Conservation (phyloP, 2,329 filamentous ascomycete species). For the Aspergillus tamarii region DNA sequence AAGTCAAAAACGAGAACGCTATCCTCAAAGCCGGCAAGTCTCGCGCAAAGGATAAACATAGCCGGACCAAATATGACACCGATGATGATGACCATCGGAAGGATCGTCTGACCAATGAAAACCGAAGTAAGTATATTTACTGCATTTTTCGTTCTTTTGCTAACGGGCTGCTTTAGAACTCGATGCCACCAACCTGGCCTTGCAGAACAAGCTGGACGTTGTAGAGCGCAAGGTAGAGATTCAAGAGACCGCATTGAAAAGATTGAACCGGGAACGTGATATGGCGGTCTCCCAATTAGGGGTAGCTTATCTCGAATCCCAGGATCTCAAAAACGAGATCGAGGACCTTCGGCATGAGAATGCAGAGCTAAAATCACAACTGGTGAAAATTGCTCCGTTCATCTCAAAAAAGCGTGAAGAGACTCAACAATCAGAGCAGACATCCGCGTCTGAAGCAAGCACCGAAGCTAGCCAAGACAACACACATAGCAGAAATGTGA, state of each 20-base stretch:
- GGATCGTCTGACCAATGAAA: slow-evolving; percentile 38
- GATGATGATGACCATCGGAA: slow-evolving; percentile 51
- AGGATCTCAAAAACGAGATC: slow-evolving; percentile 47
- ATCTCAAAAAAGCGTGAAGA: slow-evolving; percentile 32
- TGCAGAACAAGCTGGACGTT: slow-evolving; percentile 59
- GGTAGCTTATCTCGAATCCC: slow-evolving; percentile 58
- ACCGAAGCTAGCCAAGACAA: slow-evolving; percentile 36
- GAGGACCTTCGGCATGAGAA: slow-evolving; percentile 43
- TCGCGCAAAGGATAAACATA: slow-evolving; percentile 42
- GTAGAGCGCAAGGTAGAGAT: slow-evolving; percentile 59
- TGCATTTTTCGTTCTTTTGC: slow-evolving; percentile 23
- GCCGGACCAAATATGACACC: slow-evolving; percentile 36
- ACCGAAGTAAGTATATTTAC: slow-evolving; percentile 38
- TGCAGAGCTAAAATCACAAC: slow-evolving; percentile 40
- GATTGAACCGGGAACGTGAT: slow-evolving; percentile 60
- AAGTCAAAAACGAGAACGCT: slow-evolving; percentile 57
- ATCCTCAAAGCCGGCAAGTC: slow-evolving; percentile 51
- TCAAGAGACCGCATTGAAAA: slow-evolving; percentile 58
- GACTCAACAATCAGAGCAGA: slow-evolving; percentile 31
- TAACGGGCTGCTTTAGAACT: slow-evolving; percentile 43
- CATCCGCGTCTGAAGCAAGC: slow-evolving; percentile 28
- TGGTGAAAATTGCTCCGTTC: slow-evolving; percentile 30
- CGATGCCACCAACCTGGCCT: slow-evolving; percentile 56
- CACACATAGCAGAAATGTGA: slow-evolving; percentile 33
- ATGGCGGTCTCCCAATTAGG: slow-evolving; percentile 61